These are phyloP conservation scores for Nannochloris sp. DNA, from an alignment of 139 green algal genomes.

Conservation along the genomic window DNA sequence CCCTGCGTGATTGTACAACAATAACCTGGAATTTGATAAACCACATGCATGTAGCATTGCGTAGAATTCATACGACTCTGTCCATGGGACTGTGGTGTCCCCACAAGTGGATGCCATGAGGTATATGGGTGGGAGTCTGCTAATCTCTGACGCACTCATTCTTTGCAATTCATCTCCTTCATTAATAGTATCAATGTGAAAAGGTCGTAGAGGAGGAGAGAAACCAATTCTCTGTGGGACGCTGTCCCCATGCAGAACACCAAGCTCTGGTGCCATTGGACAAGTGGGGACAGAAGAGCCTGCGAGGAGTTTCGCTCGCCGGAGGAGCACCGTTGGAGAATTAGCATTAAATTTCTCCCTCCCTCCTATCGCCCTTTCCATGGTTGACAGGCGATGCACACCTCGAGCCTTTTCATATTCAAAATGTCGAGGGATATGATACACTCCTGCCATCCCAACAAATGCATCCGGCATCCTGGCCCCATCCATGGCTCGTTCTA, in stretches of 20 bases:
- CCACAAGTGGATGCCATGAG: constrained; percentile 38
- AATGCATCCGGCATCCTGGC: constrained; percentile 33
- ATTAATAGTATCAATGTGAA: not conserved
- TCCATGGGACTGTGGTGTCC: constrained; percentile 53
- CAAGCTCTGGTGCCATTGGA: not conserved
- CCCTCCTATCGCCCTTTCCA: constrained; percentile 70
- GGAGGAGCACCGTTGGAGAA: constrained; percentile 61
- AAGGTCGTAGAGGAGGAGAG: too few relatives aligned
- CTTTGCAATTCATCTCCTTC: not conserved
- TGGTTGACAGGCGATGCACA: constrained; percentile 69
- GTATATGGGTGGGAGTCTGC: constrained; percentile 35
- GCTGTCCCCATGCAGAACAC: constrained; percentile 23
- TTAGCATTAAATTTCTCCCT: constrained; percentile 39
- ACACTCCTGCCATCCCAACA: constrained; percentile 54
- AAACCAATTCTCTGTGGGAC: constrained; percentile 22
- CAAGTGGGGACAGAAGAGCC: not conserved
- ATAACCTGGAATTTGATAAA: constrained; percentile 33
- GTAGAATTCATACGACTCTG: constrained; percentile 44
- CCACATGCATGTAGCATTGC: constrained; percentile 36
- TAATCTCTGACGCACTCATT: not conserved
- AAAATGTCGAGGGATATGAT: constrained; percentile 76
- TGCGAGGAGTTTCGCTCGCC: not conserved
- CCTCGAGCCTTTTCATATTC: constrained; percentile 57
- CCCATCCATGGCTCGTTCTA: constrained; percentile 32
- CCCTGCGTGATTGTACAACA: constrained; percentile 49